phyloP scores from a whole-genome alignment of 2,329 filamentous ascomycete species.

The Xylariales sp. region DNA sequence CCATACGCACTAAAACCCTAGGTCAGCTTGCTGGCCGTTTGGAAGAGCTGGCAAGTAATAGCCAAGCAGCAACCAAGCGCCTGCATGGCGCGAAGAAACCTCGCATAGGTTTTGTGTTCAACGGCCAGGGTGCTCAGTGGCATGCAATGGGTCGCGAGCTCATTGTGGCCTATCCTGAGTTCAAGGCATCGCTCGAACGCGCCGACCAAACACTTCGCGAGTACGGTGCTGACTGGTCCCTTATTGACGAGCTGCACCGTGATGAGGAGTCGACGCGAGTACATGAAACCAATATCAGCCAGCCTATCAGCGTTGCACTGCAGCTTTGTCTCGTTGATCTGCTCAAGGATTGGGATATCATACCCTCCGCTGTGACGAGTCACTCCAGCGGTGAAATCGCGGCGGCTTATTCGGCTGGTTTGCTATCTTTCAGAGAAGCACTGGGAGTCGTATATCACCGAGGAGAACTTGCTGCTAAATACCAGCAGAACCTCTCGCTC shows the following conservation, averaged over 20 bases:
- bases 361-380: slow-evolving; percentile 19
- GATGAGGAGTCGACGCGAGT: no score
- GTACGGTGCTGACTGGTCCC: slow-evolving; percentile 1
- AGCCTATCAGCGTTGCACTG: slow-evolving; percentile 2
- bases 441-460: slow-evolving; percentile 18
- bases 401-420: slow-evolving; percentile 19
- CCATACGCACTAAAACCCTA: no score
- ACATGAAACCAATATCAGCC: no score
- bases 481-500: not conserved
- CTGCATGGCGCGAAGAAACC: no score
- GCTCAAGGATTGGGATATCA: slow-evolving; percentile 20
- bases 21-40: no score
- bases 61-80: no score
- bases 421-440: slow-evolving; percentile 13
- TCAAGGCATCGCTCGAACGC: not conserved
- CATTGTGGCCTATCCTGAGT: slow-evolving; percentile 5
- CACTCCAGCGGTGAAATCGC: slow-evolving; percentile 31
- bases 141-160: slow-evolving; percentile 14
- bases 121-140: slow-evolving; percentile 25
- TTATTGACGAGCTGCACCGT: no score
- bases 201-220: not conserved
- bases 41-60: no score
- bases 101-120: slow-evolving; percentile 17
- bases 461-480: no score
- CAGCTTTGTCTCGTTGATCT: slow-evolving; percentile 32